These are phyloP conservation scores for Rachicladosporium sp. DNA, from an alignment of 2,329 filamentous ascomycete genomes.

Conservation along the genomic window DNA sequence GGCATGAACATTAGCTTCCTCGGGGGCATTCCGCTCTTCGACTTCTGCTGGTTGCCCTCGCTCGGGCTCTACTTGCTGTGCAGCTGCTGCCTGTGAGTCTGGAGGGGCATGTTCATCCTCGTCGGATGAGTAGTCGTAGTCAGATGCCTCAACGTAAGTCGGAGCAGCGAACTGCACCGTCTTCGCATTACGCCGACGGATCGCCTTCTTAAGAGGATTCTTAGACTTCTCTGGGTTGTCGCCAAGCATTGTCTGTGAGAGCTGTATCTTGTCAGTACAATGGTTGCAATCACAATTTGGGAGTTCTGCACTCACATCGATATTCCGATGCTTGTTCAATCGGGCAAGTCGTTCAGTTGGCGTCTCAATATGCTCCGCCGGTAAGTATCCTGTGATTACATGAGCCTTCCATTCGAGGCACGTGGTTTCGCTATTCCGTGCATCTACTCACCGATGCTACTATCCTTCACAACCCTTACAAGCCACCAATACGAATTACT, in stretches of 20 bases:
- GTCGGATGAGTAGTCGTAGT: conserved; percentile 71
- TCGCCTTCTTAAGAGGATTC: conserved; percentile 70
- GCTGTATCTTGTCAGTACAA: conserved; percentile 31
- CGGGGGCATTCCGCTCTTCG: conserved; percentile 9
- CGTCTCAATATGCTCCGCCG: conserved; percentile 96
- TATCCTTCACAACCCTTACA: conserved; percentile 92
- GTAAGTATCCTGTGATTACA: conserved; percentile 61
- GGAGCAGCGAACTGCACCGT: conserved; percentile 76
- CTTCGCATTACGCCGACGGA: conserved; percentile 70
- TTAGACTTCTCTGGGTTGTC: conserved; percentile 69
- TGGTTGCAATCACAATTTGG: neutral
- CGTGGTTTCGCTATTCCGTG: neutral
- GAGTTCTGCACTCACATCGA: conserved; percentile 56
- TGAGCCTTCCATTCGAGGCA: neutral
- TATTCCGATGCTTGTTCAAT: conserved; percentile 94
- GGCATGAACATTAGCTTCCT: conserved; percentile 7
- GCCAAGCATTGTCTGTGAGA: conserved; percentile 59
- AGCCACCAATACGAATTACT: conserved; percentile 99
- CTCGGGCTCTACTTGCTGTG: conserved; percentile 11
- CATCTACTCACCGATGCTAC: conserved; percentile 60
- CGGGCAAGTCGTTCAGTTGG: conserved; percentile 87
- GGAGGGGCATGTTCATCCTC: conserved; percentile 37
- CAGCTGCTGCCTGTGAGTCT: conserved; percentile 14
- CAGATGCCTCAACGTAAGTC: conserved; percentile 78
- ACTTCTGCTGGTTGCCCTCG: conserved; percentile 12